phyloP scores from a whole-genome alignment of 1,284 basidiomycete species.

The Coriolopsis trogii region DNA sequence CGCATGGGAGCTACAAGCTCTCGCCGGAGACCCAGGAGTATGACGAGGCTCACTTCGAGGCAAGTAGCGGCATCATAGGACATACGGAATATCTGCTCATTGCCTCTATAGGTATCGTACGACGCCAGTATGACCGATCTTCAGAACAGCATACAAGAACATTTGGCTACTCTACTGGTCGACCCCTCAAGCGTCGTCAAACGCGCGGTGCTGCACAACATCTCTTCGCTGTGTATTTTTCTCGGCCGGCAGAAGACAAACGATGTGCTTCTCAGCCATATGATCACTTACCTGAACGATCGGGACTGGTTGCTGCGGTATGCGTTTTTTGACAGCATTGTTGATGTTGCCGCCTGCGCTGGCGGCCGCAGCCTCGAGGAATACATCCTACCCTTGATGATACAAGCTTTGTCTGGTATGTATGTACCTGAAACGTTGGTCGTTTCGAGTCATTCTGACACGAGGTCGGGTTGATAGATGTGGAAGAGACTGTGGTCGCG shows the following conservation, averaged over 20 bases:
- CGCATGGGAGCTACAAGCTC: slow-evolving; percentile 75
- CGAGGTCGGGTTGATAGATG: slow-evolving; percentile 72
- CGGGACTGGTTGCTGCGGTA: slow-evolving; percentile 90
- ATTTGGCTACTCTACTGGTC: slow-evolving; percentile 78
- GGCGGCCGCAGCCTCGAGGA: slow-evolving; percentile 86
- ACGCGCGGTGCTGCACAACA: slow-evolving; percentile 76
- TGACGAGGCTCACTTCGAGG: slow-evolving; percentile 77
- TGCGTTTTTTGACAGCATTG: slow-evolving; percentile 95
- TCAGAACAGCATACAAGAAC: slow-evolving; percentile 86
- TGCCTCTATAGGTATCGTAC: slow-evolving; percentile 72
- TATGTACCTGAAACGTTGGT: slow-evolving; percentile 7
- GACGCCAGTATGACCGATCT: slow-evolving; percentile 86
- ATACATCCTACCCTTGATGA: slow-evolving; percentile 91
- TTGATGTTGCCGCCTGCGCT: slow-evolving; percentile 92
- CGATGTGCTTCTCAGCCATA: slow-evolving; percentile 93
- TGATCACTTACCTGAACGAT: slow-evolving; percentile 99
- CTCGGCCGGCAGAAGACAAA: slow-evolving; percentile 92
- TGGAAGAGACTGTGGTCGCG: slow-evolving; percentile 92
- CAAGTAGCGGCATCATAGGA: slow-evolving; percentile 32
- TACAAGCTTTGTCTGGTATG: slow-evolving; percentile 88
- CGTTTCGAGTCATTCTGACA: slow-evolving; percentile 29
- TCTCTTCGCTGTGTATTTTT: slow-evolving; percentile 90
- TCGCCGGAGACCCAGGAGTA: slow-evolving; percentile 70
- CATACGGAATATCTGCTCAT: slow-evolving; percentile 9
- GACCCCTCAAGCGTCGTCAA: slow-evolving; percentile 79